These are phyloP conservation scores for Cicer yamashitae DNA, from an alignment of 306 rosid genomes.

Conservation along the genomic window DNA sequence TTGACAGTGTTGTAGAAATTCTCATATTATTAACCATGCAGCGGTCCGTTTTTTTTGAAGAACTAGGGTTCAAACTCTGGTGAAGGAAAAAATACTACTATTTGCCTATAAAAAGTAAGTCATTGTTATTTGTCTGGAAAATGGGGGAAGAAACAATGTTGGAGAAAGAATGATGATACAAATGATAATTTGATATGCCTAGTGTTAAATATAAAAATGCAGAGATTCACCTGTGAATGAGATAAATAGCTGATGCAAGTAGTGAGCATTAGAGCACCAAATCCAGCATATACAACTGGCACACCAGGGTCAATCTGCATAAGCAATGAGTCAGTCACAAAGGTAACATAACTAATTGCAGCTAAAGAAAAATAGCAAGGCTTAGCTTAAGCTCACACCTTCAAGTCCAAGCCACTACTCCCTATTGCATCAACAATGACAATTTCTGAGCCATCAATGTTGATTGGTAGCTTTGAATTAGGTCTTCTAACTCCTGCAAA, in stretches of 20 bases:
- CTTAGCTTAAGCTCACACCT: conserved; percentile 57
- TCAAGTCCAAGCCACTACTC: conserved; percentile 89
- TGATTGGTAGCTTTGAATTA: conserved; percentile 84
- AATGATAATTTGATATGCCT: neutral
- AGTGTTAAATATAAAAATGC: conserved; percentile 11
- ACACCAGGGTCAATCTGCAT: conserved; percentile 93
- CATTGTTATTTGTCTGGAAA: neutral
- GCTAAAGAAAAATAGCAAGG: conserved; percentile 17
- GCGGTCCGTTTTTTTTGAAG: too few species aligned
- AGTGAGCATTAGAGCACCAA: conserved; percentile 97
- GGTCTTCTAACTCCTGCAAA: conserved; percentile 93
- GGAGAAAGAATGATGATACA: conserved; percentile 20
- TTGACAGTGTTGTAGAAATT: too few species aligned
- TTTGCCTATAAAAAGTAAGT: too few species aligned
- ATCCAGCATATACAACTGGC: conserved; percentile 93
- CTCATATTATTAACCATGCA: too few species aligned
- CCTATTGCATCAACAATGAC: conserved; percentile 89
- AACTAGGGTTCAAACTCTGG: too few species aligned
- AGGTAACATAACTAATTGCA: conserved; percentile 26
- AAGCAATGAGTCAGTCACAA: conserved; percentile 35
- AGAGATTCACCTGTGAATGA: conserved; percentile 80
- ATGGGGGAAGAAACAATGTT: neutral
- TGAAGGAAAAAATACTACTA: too few species aligned
- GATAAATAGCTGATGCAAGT: conserved; percentile 92
- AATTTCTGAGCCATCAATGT: conserved; percentile 74